phyloP scores from a whole-genome alignment of 352 stramenopile species.

The Globisporangium polare region DNA sequence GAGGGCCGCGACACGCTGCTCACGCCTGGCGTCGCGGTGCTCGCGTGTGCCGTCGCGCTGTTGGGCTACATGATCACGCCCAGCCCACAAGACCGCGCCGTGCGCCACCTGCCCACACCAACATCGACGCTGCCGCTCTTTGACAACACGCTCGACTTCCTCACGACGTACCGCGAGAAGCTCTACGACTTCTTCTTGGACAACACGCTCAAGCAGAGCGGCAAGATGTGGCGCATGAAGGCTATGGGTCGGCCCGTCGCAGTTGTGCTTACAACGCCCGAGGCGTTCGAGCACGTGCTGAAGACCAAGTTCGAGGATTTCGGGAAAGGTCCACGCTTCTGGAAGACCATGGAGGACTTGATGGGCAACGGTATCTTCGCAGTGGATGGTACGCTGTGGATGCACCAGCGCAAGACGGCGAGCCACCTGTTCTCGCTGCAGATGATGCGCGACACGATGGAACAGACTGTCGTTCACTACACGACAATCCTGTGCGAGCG shows the following conservation, averaged over 20 bases:
- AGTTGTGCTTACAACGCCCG: constrained; percentile 23
- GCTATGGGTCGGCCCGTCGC: constrained; percentile 10
- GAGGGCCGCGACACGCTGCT: not conserved
- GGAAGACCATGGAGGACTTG: constrained; percentile 26
- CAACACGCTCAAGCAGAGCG: constrained; percentile 23
- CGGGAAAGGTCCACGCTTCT: constrained; percentile 34
- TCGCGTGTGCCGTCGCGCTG: not conserved
- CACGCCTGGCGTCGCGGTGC: not conserved
- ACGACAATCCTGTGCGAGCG: constrained; percentile 10
- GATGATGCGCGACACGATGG: constrained; percentile 31
- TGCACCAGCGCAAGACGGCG: constrained; percentile 60
- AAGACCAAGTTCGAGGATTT: constrained; percentile 56
- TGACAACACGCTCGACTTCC: not conserved
- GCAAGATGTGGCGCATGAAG: constrained; percentile 12
- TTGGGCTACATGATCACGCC: not conserved
- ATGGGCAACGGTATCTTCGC: constrained; percentile 61
- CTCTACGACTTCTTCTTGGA: constrained; percentile 23
- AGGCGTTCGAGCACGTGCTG: constrained; percentile 30
- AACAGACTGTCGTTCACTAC: constrained; percentile 18
- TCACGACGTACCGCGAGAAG: not conserved
- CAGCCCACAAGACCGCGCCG: not conserved
- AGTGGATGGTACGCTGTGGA: constrained; percentile 38
- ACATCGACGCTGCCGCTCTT: not conserved
- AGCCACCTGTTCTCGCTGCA: constrained; percentile 73
- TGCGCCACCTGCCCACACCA: not conserved